These are phyloP conservation scores for Galerina marginata DNA, from an alignment of 768 basidiomycete species.

Conservation along the genomic window DNA sequence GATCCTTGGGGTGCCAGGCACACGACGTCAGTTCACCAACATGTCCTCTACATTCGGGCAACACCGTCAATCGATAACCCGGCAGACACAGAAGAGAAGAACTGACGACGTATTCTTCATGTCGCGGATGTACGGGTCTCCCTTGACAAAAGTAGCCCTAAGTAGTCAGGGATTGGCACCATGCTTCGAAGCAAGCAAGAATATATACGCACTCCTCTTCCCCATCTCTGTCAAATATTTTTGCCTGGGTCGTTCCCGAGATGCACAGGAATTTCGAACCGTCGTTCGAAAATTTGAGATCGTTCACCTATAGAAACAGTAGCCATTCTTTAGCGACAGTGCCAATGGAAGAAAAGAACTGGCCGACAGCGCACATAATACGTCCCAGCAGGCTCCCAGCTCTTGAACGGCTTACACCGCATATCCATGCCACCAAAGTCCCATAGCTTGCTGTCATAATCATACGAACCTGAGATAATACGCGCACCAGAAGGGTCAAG, in stretches of 20 bases:
- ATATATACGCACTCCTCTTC: constrained; percentile 79
- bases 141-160: constrained; percentile 86
- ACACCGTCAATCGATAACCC: constrained; percentile 4
- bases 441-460: constrained; percentile 98
- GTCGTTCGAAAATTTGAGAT: constrained; percentile 87
- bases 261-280: constrained; percentile 86
- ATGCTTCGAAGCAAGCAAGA: constrained; percentile 23
- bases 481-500: constrained; percentile 95
- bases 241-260: constrained; percentile 88
- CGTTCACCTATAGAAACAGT: constrained; percentile 69
- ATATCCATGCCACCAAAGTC: constrained; percentile 98
- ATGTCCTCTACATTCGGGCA: constrained; percentile 72
- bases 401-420: constrained; percentile 92
- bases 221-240: constrained; percentile 90
- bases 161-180: constrained; percentile 54
- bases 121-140: constrained; percentile 97
- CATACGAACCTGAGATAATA: constrained; percentile 89
- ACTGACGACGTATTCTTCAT: constrained; percentile 98
- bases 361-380: constrained; percentile 72
- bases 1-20: constrained; percentile 91
- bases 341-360: constrained; percentile 10
- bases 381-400: constrained; percentile 92
- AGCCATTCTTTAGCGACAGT: constrained; percentile 8
- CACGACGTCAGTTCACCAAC: constrained; percentile 91
- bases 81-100: constrained; percentile 8